Conservation (phyloP, 2,329 filamentous ascomycete genomes). For the Tolypocladium guangdongense region DNA sequence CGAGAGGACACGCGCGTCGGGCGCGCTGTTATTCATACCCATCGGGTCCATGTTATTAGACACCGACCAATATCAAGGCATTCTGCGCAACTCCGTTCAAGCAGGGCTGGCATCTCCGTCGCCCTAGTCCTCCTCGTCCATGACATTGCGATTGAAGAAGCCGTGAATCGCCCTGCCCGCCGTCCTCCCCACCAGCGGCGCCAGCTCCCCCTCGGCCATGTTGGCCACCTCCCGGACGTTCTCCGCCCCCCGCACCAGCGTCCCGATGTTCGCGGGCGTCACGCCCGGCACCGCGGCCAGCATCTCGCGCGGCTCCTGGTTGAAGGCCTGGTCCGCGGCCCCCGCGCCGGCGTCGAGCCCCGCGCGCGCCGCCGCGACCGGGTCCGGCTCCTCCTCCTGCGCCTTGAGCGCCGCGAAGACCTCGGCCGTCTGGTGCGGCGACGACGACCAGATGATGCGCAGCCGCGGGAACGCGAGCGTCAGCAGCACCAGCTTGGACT, state of each 20-base stretch:
- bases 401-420: constrained; percentile 93
- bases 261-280: constrained; percentile 64
- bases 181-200: constrained; percentile 65
- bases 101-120: no score
- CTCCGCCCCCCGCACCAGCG: constrained; percentile 59
- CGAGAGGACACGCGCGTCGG: no score
- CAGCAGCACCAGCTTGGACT: constrained; percentile 83
- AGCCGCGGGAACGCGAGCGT: constrained; percentile 85
- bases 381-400: constrained; percentile 81
- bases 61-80: no score
- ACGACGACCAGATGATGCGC: constrained; percentile 86
- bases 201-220: constrained; percentile 64
- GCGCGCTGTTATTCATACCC: no score
- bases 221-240: constrained; percentile 79
- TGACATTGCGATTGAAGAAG: constrained; percentile 65
- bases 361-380: constrained; percentile 71
- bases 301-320: constrained; percentile 84
- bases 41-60: no score
- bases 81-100: no score
- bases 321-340: constrained; percentile 63
- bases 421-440: constrained; percentile 91
- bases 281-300: constrained; percentile 74
- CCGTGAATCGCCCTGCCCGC: constrained; percentile 60
- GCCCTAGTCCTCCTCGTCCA: constrained; percentile 35
- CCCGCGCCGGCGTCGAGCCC: constrained; percentile 51